Conservation (phyloP, 2,329 filamentous ascomycete genomes). For the Karstenula rhodostoma region DNA sequence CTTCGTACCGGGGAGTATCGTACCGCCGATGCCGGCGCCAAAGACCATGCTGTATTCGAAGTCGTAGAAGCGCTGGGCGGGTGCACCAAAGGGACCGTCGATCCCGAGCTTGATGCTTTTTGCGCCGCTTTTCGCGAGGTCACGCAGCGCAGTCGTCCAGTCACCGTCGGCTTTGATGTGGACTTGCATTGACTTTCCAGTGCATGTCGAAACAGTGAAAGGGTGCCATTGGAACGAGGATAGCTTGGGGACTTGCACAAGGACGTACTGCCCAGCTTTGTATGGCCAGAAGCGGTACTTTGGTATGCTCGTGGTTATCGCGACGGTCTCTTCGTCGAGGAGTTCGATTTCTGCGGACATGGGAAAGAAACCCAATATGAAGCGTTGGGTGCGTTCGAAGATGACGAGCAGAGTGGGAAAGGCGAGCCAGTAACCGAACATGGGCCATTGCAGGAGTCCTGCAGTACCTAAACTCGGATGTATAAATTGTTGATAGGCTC, state of each 20-base stretch:
- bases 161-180: constrained; percentile 68
- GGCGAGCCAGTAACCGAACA: constrained; percentile 66
- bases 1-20: too few relatives aligned
- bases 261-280: constrained; percentile 65
- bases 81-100: constrained; percentile 66
- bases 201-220: constrained; percentile 66
- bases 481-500: too few relatives aligned
- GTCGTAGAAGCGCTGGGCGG: constrained; percentile 66
- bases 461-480: too few relatives aligned
- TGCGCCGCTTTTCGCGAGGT: constrained; percentile 50
- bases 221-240: constrained; percentile 67
- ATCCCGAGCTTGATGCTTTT: constrained; percentile 59
- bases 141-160: constrained; percentile 61
- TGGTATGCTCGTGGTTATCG: constrained; percentile 59
- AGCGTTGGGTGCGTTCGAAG: constrained; percentile 57
- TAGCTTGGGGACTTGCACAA: constrained; percentile 63
- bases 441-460: constrained; percentile 61
- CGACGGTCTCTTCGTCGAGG: constrained; percentile 63
- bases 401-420: constrained; percentile 62
- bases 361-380: constrained; percentile 58
- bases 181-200: constrained; percentile 60
- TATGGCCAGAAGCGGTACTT: constrained; percentile 61
- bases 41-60: constrained; percentile 65
- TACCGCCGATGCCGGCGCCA: constrained; percentile 65
- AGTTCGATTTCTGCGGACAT: constrained; percentile 60